Evolutionary conservation across 495 filamentous ascomycete species (phyloP), one percentile per base, ranked within the genome.

Genomic region (Penicillium flavigenum): DNA sequence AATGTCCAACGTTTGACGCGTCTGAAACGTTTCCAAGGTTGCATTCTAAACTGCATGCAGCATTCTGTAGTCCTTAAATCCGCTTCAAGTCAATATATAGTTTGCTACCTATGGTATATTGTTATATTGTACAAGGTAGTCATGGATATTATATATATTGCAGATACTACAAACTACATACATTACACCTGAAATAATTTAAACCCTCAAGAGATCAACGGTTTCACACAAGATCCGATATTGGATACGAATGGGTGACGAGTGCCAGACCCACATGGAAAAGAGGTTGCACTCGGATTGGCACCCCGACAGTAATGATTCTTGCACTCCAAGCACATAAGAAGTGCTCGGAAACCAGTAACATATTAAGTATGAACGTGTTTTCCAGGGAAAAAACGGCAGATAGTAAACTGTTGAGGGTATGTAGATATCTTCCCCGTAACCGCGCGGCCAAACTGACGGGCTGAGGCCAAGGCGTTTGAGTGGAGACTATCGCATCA

Each of bases 221-320:
- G 34, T 51, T 39, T 47, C 32, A 55, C 12, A 45, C 51, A n/a
- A 55, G 38, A 51, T 51, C 14, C 32, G 7, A 27, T 39, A 36
- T n/a, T 26, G 17, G 42, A 46, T 22, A 14, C 31, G 31, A 54
- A 41, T 55, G 6, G 22, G 32, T 55, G 52, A 55, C 52, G 52
- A 55, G 14, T 39, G 16, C n/a, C 22, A 27, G 53, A 47, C 44
- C 53, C 53, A 55, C 53, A 45, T 47, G 22, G 34, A 34, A 34
- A 44, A 54, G 42, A 55, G 22, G 53, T 55, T 47, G 53, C 53
- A 55, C 16, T 39, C 42, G 53, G 42, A 55, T 38, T 11, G 9
- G 39, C 22, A 34, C 22, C 10, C n/a, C 10, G 12, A 29, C 22
- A 36, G 26, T 26, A 4, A 38, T 39, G 36, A 39, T 39, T n/a